Evolutionary conservation across 2,329 filamentous ascomycete species (phyloP).

Genomic region (Magnaporthiopsis rhizophila): DNA sequence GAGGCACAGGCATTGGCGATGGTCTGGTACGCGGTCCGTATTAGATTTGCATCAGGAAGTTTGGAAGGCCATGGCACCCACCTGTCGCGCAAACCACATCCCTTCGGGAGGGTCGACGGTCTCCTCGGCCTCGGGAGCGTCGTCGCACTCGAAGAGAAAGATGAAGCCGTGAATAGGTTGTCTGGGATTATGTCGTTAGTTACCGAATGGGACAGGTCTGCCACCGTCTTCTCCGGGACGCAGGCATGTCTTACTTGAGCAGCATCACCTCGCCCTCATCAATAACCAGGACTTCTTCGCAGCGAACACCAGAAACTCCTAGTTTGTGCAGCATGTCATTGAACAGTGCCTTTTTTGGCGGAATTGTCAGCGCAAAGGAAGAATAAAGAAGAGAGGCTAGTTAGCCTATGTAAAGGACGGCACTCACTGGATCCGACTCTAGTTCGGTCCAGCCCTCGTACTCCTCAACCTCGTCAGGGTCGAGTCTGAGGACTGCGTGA

Average conservation of each 20-base stretch:
- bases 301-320: conserved; percentile 63
- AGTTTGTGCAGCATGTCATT: conserved; percentile 75
- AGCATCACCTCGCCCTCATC: conserved; percentile 57
- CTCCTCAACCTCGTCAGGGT: conserved; percentile 42
- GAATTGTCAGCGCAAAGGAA: not conserved
- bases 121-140: conserved; percentile 41
- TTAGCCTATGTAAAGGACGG: not conserved
- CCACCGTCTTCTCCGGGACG: conserved; percentile 5
- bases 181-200: conserved; percentile 28
- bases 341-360: conserved; percentile 63
- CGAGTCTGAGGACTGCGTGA: conserved; percentile 34
- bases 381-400: not conserved
- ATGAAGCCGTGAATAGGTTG: conserved; percentile 78
- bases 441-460: conserved; percentile 77
- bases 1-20: conserved; percentile 82
- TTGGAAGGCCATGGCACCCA: conserved; percentile 24
- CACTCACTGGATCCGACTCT: conserved; percentile 75
- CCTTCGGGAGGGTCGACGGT: conserved; percentile 46
- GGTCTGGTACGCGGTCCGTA: conserved; percentile 41
- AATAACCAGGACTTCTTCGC: conserved; percentile 68
- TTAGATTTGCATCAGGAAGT: conserved; percentile 9
- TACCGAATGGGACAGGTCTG: not conserved
- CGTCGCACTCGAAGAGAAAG: conserved; percentile 70
- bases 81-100: conserved; percentile 94
- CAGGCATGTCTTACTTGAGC: conserved; percentile 46